A percentile compares a stretch with the other conserved stretches of the same genome.
Evolutionary conservation across 768 basidiomycete species (phyloP).

Genomic region (Pulveroboletus sp.): DNA sequence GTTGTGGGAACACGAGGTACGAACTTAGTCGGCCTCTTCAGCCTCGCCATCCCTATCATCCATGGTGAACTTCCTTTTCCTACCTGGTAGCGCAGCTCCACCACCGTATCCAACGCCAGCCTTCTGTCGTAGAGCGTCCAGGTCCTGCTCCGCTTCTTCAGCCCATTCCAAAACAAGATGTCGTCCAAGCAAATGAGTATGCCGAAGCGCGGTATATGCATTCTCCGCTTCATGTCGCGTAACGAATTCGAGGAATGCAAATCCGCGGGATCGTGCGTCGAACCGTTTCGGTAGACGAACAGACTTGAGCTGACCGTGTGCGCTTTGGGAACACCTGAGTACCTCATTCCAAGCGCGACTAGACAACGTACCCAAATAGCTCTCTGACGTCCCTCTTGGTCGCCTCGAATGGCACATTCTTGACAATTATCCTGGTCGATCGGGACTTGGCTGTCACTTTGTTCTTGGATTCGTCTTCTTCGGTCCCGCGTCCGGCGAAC

Average conservation of each 20-base stretch:
- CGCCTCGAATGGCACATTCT: constrained; percentile 97
- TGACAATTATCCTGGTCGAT: constrained; percentile 94
- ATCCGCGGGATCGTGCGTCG: constrained; percentile 84
- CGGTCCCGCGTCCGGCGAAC: constrained; percentile 78
- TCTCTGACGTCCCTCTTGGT: constrained; percentile 89
- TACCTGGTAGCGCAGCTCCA: constrained; percentile 65
- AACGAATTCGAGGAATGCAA: constrained; percentile 94
- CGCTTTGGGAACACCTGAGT: constrained; percentile 38
- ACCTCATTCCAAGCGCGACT: background rate
- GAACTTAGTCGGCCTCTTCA: constrained; percentile 24
- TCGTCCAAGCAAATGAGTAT: constrained; percentile 93
- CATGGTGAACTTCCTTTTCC: constrained; percentile 65
- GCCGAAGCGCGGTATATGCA: constrained; percentile 78
- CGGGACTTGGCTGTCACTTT: constrained; percentile 45
- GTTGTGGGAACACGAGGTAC: constrained; percentile 1
- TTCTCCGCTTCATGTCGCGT: constrained; percentile 86
- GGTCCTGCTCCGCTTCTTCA: constrained; percentile 71
- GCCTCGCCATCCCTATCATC: constrained; percentile 35
- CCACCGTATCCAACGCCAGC: constrained; percentile 73
- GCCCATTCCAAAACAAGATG: constrained; percentile 97
- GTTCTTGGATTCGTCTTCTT: constrained; percentile 48
- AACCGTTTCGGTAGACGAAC: constrained; percentile 91
- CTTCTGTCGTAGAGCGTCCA: constrained; percentile 73
- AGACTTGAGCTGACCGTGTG: constrained; percentile 91
- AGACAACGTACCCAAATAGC: constrained; percentile 71